phyloP scores from a whole-genome alignment of 2,329 filamentous ascomycete species.

The Ophiocordyceps camponoti-leonardi region DNA sequence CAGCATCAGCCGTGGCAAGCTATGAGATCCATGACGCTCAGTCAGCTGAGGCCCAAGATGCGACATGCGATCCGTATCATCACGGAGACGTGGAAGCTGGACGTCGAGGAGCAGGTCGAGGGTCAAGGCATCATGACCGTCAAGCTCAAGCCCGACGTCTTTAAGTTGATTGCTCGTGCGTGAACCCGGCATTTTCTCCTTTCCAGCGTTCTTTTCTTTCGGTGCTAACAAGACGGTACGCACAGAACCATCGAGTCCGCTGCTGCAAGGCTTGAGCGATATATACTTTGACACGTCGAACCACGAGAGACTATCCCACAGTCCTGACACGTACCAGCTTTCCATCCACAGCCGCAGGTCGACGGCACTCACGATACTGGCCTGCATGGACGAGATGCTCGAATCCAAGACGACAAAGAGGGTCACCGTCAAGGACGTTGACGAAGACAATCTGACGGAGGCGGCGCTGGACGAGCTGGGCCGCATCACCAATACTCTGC shows the following conservation, averaged over 20 bases:
- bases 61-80: constrained; percentile 24
- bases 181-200: constrained; percentile 2
- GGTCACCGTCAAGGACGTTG: constrained; percentile 9
- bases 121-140: constrained; percentile 23
- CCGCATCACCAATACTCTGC: constrained; percentile 15
- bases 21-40: constrained; percentile 6
- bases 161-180: constrained; percentile 28
- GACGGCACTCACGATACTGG: constrained; percentile 14
- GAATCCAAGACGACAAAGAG: constrained; percentile 9
- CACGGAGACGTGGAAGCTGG: constrained; percentile 31
- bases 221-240: neutral
- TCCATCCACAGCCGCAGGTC: constrained; percentile 14
- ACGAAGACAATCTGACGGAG: constrained; percentile 4
- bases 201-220: neutral
- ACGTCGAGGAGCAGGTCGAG: constrained; percentile 25
- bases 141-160: constrained; percentile 20
- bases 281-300: constrained; percentile 14
- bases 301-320: constrained; percentile 12
- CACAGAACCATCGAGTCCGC: constrained; percentile 5
- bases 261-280: constrained; percentile 12
- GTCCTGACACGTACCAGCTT: constrained; percentile 7
- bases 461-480: constrained; percentile 13
- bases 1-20: constrained; percentile 25
- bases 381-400: constrained; percentile 15
- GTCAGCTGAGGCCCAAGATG: constrained; percentile 18